Evolutionary conservation across 805 yeast species (phyloP).

Genomic region (Komagataella phaffii): DNA sequence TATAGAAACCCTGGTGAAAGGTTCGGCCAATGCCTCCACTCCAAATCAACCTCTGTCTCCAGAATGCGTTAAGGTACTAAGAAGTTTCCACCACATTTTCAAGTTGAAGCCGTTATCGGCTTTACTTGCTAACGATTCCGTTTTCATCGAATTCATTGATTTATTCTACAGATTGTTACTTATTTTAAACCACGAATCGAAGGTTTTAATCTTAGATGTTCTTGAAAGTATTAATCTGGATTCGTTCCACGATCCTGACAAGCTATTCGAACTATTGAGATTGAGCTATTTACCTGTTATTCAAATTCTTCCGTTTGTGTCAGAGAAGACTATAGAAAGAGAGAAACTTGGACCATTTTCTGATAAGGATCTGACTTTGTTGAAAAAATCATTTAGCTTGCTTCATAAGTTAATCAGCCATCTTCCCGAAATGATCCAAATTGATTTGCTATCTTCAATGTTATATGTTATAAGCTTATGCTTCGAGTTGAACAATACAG

Average conservation of each 20-base stretch:
- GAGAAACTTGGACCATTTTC: conserved; percentile 11
- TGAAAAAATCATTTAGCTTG: conserved; percentile 34
- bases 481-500: conserved; percentile 26
- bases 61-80: conserved; percentile 9
- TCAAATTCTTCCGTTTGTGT: conserved; percentile 43
- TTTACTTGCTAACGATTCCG: conserved; percentile 36
- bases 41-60: conserved; percentile 1
- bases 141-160: conserved; percentile 67
- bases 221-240: conserved; percentile 22
- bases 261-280: conserved; percentile 69
- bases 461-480: conserved; percentile 48
- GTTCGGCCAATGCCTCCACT: conserved; percentile 12
- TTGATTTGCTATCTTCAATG: conserved; percentile 61
- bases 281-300: conserved; percentile 53
- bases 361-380: conserved; percentile 22
- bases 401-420: conserved; percentile 48
- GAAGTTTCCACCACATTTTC: neutral
- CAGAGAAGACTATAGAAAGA: conserved; percentile 24
- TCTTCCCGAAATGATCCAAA: conserved; percentile 55
- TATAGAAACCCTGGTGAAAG: conserved; percentile 52
- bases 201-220: conserved; percentile 35
- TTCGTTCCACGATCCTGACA: conserved; percentile 52
- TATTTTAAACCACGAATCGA: conserved; percentile 36
- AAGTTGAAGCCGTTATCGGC: conserved; percentile 41
- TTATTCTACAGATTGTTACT: conserved; percentile 60